Conservation (phyloP, 1,139 yeast species). For the Blastobotrys illinoisensis region DNA sequence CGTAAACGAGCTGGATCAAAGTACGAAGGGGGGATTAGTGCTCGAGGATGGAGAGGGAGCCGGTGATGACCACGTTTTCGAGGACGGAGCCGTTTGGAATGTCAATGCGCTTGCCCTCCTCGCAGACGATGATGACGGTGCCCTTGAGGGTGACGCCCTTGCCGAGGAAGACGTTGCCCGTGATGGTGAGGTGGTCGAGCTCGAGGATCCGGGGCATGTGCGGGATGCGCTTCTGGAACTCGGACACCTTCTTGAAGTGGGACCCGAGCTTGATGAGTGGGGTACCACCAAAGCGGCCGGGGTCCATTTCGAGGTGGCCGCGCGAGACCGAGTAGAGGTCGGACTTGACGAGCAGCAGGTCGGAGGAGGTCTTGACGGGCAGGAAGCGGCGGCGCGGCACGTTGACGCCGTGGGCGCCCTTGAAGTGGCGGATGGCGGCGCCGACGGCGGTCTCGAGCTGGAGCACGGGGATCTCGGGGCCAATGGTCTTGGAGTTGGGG, state of each 20-base stretch:
- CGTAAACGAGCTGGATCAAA: no score
- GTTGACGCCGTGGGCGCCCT: conserved; percentile 94
- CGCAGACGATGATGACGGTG: conserved; percentile 94
- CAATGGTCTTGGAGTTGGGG: conserved; percentile 85
- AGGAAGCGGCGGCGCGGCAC: conserved; percentile 97
- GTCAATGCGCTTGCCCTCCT: conserved; percentile 94
- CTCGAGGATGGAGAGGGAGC: conserved; percentile 91
- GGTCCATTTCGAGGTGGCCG: conserved; percentile 82
- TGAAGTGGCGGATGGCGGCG: conserved; percentile 95
- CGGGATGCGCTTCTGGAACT: conserved; percentile 83
- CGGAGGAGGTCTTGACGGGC: conserved; percentile 97
- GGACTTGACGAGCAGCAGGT: conserved; percentile 89
- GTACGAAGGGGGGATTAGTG: conserved; percentile 43
- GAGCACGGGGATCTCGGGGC: conserved; percentile 73
- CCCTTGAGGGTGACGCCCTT: conserved; percentile 90
- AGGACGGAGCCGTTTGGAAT: conserved; percentile 93
- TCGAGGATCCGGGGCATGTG: conserved; percentile 96
- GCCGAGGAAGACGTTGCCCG: conserved; percentile 93
- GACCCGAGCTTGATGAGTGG: conserved; percentile 95
- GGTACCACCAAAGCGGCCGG: conserved; percentile 79
- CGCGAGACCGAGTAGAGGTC: conserved; percentile 88
- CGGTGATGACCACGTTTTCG: conserved; percentile 96
- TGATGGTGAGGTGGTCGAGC: conserved; percentile 92
- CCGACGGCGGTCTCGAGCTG: conserved; percentile 99
- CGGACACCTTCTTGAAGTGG: conserved; percentile 90